These are phyloP conservation scores for Arthrocladium fulminans DNA, from an alignment of 2,329 filamentous ascomycete genomes.

Conservation along the genomic window DNA sequence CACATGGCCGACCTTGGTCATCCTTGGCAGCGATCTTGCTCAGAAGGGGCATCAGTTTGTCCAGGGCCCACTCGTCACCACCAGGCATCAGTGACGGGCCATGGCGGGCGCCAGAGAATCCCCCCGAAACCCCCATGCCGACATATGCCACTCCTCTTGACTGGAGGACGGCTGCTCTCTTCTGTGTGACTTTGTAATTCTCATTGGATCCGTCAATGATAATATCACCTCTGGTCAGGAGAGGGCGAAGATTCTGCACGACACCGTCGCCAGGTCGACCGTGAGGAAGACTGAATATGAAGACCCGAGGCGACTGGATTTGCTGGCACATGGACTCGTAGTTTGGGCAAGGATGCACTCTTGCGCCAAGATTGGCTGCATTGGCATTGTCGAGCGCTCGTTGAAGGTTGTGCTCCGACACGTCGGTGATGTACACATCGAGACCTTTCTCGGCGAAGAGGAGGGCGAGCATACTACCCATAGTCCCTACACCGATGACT, in stretches of 20 bases:
- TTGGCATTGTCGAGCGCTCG: constrained; percentile 30
- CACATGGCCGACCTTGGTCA: constrained; percentile 49
- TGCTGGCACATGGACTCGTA: constrained; percentile 43
- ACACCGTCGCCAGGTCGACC: constrained; percentile 33
- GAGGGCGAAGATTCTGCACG: constrained; percentile 25
- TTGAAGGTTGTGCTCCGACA: constrained; percentile 41
- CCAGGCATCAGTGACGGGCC: constrained; percentile 60
- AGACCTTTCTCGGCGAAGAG: constrained; percentile 50
- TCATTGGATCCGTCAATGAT: constrained; percentile 63
- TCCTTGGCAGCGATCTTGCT: constrained; percentile 56
- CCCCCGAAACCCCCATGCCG: constrained; percentile 60
- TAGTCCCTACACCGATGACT: constrained; percentile 44
- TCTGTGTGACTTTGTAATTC: constrained; percentile 55
- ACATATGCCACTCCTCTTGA: constrained; percentile 54
- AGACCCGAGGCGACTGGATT: constrained; percentile 40
- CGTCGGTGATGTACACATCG: constrained; percentile 47
- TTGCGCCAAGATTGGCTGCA: constrained; percentile 24
- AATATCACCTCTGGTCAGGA: constrained; percentile 53
- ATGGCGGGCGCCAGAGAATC: constrained; percentile 57
- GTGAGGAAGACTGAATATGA: constrained; percentile 47
- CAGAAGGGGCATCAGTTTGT: constrained; percentile 53
- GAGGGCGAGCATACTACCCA: constrained; percentile 52
- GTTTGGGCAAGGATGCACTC: constrained; percentile 29
- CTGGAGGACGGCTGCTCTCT: constrained; percentile 50
- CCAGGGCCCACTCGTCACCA: constrained; percentile 49